Evolutionary conservation across 768 basidiomycete genomes (phyloP), one percentile per base, ranked within the genome.

Genomic region (Suillus hirtellus): DNA sequence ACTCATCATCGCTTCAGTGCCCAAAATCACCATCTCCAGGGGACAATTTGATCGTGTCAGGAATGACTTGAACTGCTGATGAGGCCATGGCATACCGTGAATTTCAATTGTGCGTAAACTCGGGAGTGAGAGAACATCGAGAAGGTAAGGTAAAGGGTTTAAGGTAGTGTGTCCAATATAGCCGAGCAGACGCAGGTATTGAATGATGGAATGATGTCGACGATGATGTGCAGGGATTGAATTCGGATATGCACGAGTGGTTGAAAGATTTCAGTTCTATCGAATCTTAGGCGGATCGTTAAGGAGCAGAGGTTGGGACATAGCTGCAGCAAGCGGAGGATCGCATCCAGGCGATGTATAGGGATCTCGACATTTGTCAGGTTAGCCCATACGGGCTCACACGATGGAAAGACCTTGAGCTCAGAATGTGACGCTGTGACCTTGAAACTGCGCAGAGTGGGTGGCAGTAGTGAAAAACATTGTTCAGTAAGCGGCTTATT

Each of bases 21-120:
- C 68, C 8, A 69, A 58, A 40, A 72, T 62, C 3, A 71, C 65
- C 19, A 31, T 64, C 65, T 66, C 69, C 11, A 71, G 63, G 19
- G 69, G 71, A 38, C 71, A 73, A 35, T 7, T 8, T 14, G 71
- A 71, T 1, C 71, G 69, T 46, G 31, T 17, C 21, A 72, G 6
- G 21, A 72, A 73, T 17, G 65, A 11, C 50, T 52, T 71, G 53
- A 72, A 47, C 11, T 60, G 61, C 2, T 62, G n/a, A n/a, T 65
- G 61, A 34, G 44, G 63, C 67, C 71, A 73, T 14, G 21, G 17
- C n/a, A 70, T 40, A 61, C 68, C 53, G 24, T 24, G 19, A 19
- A 68, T 47, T 34, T 64, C 54, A 59, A 71, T 50, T 10, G 54
- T 37, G 11, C 46, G 50, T 38, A 71, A 58, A 15, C 37, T 44